Evolutionary conservation across 257 asterid species (phyloP), one percentile per base, ranked within the genome.

Genomic region (Lycium ferocissimum): DNA sequence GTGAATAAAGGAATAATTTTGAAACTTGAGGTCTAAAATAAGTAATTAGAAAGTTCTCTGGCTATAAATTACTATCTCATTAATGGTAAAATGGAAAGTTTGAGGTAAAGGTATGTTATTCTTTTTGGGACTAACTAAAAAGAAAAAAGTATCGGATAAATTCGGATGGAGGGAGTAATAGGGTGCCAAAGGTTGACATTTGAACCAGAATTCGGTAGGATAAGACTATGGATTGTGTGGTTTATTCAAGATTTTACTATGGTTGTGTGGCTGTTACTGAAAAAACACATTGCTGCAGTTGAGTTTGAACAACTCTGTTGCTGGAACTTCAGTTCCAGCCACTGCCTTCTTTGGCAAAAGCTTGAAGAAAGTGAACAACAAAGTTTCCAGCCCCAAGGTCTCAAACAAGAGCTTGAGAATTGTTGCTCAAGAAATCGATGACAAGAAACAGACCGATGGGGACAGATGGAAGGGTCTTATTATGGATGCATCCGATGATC

Each of bases 401-500:
- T 40, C 86, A 17, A 63, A 84, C 20, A 43, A 82, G 67, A 82
- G 63, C 75, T 86, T 89, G 47, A 86, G 56, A 88, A 85, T 86
- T 83, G 89, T 5, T 15, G 35, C 79, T 40, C 14, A 3, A 71
- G 17, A 40, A 18, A 40, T 40, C 3, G 45, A 20, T 4, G 38
- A 62, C 15, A 18, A 86, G 58, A 88, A 86, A 75, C 89, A 87
- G 82, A 89, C 89, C 9, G 72, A 26, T 12, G 40, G 82, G 58
- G 92, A 89, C 85, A 83, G 40, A 78, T 89, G 92, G 92, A 79
- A 53, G 80, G 92, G 92, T 54, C 89, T 89, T 54, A 86, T 49
- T 2, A 22, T 9, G 7, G 91, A 89, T 43, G 33, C 9, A 18
- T 89, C 92, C 0, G 92, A 89, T 58, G 92, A 89, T 43, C 92